These are phyloP conservation scores for Mrakia gelida DNA, from an alignment of 768 basidiomycete genomes.

Conservation along the genomic window DNA sequence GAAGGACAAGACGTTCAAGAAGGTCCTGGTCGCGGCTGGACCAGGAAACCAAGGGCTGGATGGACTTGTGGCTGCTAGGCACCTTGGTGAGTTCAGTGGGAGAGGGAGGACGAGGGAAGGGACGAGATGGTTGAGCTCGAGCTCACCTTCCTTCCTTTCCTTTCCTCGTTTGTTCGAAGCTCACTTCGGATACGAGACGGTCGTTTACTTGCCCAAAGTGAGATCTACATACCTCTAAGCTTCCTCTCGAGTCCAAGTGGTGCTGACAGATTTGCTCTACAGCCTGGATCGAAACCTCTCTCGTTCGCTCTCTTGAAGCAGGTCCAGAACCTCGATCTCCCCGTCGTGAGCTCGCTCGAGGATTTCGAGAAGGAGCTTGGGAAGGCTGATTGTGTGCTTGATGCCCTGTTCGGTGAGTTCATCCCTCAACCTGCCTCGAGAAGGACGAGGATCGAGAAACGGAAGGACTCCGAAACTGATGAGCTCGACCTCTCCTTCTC, in stretches of 20 bases:
- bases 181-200: constrained; percentile 86
- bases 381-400: constrained; percentile 69
- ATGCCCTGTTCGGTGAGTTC: constrained; percentile 75
- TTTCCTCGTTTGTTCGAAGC: constrained; percentile 48
- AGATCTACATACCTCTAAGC: neutral
- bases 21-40: constrained; percentile 91
- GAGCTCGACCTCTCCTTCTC: neutral
- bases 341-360: constrained; percentile 56
- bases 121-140: neutral
- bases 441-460: too few relatives aligned
- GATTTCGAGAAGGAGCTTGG: constrained; percentile 38
- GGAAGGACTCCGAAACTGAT: neutral
- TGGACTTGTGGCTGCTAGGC: constrained; percentile 91
- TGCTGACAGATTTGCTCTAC: too few relatives aligned
- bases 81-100: constrained; percentile 60
- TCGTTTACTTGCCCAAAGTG: constrained; percentile 91
- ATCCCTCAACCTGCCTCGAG: too few relatives aligned
- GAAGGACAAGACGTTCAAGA: constrained; percentile 54
- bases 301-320: constrained; percentile 71
- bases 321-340: constrained; percentile 83
- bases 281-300: constrained; percentile 12
- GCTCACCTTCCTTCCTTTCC: neutral
- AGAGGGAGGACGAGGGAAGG: neutral
- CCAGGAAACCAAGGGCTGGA: constrained; percentile 76
- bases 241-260: neutral